Evolutionary conservation across 2,329 filamentous ascomycete species (phyloP).

Genomic region (Fusarium chaquense): DNA sequence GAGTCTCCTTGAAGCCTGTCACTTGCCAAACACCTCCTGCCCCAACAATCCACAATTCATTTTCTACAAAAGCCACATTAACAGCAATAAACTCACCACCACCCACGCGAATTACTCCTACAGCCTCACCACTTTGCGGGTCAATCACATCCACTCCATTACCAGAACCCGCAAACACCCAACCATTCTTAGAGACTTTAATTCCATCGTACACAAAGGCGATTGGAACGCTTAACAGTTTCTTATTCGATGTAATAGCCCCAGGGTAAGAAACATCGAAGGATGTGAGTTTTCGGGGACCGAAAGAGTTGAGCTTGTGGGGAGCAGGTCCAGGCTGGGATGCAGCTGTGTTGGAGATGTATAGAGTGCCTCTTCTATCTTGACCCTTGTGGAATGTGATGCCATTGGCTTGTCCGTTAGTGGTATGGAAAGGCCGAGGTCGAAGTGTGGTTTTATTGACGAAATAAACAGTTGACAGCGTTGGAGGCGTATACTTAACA

Average conservation of each 20-base stretch:
- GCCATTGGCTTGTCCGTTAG: not conserved
- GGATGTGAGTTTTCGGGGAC: not conserved
- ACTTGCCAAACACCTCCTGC: not conserved
- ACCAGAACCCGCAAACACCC: not conserved
- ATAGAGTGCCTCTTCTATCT: not conserved
- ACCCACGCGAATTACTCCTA: not conserved
- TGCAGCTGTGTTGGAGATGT: not conserved
- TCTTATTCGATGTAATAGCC: not conserved
- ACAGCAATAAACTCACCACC: not conserved
- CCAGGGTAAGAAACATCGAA: not conserved
- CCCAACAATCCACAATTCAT: not conserved
- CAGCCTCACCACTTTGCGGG: not conserved
- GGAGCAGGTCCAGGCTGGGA: not conserved
- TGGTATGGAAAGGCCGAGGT: not conserved
- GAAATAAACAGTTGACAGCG: not conserved
- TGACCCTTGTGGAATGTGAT: not conserved
- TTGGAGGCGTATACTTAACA: not conserved
- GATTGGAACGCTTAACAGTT: not conserved
- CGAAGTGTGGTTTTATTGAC: not conserved
- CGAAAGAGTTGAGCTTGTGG: not conserved
- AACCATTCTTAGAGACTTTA: not conserved
- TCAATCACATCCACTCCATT: not conserved
- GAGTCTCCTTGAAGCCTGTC: not conserved
- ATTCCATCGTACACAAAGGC: not conserved
- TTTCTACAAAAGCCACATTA: not conserved